phyloP scores from a whole-genome alignment of 495 filamentous ascomycete genomes.

The Schizothecium vesticola region DNA sequence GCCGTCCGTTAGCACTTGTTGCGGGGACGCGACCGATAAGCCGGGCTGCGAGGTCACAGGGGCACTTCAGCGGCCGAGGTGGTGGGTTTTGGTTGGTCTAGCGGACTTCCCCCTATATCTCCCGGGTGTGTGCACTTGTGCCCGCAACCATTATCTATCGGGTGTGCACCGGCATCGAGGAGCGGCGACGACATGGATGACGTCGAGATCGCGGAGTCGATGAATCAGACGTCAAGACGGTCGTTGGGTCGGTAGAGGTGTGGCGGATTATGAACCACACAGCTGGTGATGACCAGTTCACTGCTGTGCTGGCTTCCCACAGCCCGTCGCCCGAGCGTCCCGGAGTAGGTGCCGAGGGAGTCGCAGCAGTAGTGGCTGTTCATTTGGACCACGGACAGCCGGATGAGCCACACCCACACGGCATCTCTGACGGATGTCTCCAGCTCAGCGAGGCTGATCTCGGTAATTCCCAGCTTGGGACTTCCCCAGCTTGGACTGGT shows the following conservation, averaged over 20 bases:
- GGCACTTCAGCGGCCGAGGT: background rate
- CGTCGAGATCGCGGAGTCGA: background rate
- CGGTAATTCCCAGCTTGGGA: background rate
- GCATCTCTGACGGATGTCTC: background rate
- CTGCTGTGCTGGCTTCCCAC: too few species aligned
- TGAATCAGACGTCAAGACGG: background rate
- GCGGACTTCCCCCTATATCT: conserved; percentile 13
- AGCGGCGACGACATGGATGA: background rate
- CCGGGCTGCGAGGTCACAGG: background rate
- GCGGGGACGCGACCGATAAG: background rate
- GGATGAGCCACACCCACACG: background rate
- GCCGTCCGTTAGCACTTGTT: too few species aligned
- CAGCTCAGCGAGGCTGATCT: background rate
- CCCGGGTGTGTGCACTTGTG: background rate
- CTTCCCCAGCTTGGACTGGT: background rate
- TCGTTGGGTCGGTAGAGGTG: background rate
- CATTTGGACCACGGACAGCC: background rate
- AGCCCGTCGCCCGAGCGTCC: background rate
- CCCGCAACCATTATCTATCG: background rate
- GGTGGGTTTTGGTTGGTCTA: conserved; percentile 7
- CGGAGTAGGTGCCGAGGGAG: background rate
- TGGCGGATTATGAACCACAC: background rate
- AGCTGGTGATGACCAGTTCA: background rate
- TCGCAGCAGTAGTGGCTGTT: background rate
- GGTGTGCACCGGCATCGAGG: background rate